phyloP scores from a whole-genome alignment of 1,284 basidiomycete genomes.

The Moniliella sp. region DNA sequence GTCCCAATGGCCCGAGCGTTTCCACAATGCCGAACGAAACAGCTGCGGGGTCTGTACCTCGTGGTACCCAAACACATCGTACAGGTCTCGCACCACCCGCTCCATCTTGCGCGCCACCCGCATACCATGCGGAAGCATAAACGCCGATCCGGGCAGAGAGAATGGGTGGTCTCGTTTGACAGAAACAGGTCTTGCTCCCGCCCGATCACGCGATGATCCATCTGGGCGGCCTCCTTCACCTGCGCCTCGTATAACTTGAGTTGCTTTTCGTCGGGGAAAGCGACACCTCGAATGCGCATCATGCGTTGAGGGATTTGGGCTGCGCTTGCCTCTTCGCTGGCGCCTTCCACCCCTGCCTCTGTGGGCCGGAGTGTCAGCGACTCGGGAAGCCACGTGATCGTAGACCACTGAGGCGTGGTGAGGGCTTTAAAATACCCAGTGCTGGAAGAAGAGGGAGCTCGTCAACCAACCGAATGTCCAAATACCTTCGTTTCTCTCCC shows the following conservation, averaged over 20 bases:
- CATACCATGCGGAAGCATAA: conserved; percentile 30
- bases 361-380: neutral
- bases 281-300: neutral
- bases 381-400: neutral
- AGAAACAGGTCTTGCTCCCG: neutral
- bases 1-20: conserved; percentile 29
- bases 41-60: conserved; percentile 30
- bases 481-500: no score
- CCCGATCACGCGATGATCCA: neutral
- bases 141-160: conserved; percentile 29
- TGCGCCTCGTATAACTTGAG: neutral
- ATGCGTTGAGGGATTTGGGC: neutral
- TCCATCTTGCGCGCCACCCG: conserved; percentile 20
- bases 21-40: conserved; percentile 24
- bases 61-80: conserved; percentile 26
- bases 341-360: no score
- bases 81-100: conserved; percentile 28
- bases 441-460: neutral
- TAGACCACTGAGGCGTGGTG: neutral
- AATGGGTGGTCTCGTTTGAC: neutral
- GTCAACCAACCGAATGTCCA: neutral
- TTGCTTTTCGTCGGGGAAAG: neutral
- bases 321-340: no score
- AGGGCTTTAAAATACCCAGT: neutral
- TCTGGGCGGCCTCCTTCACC: neutral